Conservation (phyloP, 148 eudicot genomes). For the Spergularia bocconei region DNA sequence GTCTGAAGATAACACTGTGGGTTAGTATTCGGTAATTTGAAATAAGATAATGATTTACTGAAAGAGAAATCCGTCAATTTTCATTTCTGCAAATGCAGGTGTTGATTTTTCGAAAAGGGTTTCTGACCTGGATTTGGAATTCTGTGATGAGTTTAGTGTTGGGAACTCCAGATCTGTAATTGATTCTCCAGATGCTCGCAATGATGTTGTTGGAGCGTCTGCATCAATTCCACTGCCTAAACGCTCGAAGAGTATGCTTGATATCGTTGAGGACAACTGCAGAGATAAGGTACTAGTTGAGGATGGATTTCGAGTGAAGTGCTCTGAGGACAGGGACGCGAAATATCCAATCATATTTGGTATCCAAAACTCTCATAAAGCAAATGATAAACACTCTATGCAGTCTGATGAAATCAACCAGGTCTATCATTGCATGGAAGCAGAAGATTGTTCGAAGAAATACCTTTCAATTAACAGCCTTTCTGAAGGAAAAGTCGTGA, state of each 20-base stretch:
- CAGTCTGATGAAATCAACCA: constrained; percentile 25
- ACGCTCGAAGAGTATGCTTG: constrained; percentile 24
- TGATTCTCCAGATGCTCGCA: constrained; percentile 32
- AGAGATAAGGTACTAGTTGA: constrained; percentile 25
- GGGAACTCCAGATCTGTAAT: constrained; percentile 33
- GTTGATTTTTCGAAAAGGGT: constrained; percentile 44
- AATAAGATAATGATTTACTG: background rate
- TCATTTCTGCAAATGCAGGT: constrained; percentile 30
- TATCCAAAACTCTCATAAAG: constrained; percentile 23
- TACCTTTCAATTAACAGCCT: constrained; percentile 23
- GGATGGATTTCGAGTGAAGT: constrained; percentile 24
- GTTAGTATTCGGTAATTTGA: constrained; percentile 24
- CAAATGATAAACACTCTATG: constrained; percentile 17
- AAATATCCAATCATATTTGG: constrained; percentile 27
- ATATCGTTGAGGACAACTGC: constrained; percentile 13
- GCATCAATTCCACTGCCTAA: constrained; percentile 22
- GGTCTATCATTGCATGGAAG: constrained; percentile 24
- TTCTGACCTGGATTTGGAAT: constrained; percentile 39
- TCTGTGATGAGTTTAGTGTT: constrained; percentile 37
- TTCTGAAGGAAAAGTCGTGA: constrained; percentile 27
- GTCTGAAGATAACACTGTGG: constrained; percentile 50
- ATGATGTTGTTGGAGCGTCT: constrained; percentile 29
- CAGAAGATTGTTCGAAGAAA: constrained; percentile 22
- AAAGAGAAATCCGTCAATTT: constrained; percentile 7
- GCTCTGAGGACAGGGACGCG: constrained; percentile 25